Percentiles rank a stretch among this genome's conserved stretches.
phyloP scores from a whole-genome alignment of 345 rosid species.

The Linum trigynum region DNA sequence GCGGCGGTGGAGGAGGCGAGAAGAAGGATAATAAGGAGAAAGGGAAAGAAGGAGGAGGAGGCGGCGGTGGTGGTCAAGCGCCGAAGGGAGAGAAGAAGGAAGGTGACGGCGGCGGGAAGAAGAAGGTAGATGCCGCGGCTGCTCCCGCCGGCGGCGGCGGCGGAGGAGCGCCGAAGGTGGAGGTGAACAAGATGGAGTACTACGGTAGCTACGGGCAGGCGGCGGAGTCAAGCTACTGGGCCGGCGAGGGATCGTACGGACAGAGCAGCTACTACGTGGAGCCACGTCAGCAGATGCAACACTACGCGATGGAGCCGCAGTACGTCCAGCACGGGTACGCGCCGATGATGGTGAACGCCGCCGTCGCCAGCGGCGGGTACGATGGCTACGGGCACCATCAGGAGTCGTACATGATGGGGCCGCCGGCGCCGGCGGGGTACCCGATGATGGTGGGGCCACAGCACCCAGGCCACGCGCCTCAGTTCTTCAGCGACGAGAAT shows the following conservation, averaged over 20 bases:
- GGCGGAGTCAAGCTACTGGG: constrained; percentile 28
- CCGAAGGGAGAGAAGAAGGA: constrained; percentile 16
- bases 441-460: constrained; percentile 4
- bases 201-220: constrained; percentile 9
- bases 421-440: constrained; percentile 13
- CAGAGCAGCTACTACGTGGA: constrained; percentile 6
- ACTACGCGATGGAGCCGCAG: not conserved
- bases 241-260: constrained; percentile 24
- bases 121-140: not conserved
- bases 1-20: constrained; percentile 17
- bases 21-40: constrained; percentile 15
- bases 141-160: not conserved
- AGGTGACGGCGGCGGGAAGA: constrained; percentile 4
- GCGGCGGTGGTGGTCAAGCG: not conserved
- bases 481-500: constrained; percentile 90
- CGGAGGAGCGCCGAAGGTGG: constrained; percentile 17
- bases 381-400: constrained; percentile 6
- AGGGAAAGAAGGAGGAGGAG: constrained; percentile 10
- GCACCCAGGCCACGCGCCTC: constrained; percentile 39
- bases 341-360: not conserved
- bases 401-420: constrained; percentile 26
- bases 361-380: constrained; percentile 12
- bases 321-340: constrained; percentile 17
- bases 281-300: not conserved
- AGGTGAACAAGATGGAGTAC: constrained; percentile 29